Evolutionary conservation across 768 basidiomycete genomes (phyloP), one percentile per base, ranked within the genome.

Genomic region (Rhodotorula kratochvilovae): DNA sequence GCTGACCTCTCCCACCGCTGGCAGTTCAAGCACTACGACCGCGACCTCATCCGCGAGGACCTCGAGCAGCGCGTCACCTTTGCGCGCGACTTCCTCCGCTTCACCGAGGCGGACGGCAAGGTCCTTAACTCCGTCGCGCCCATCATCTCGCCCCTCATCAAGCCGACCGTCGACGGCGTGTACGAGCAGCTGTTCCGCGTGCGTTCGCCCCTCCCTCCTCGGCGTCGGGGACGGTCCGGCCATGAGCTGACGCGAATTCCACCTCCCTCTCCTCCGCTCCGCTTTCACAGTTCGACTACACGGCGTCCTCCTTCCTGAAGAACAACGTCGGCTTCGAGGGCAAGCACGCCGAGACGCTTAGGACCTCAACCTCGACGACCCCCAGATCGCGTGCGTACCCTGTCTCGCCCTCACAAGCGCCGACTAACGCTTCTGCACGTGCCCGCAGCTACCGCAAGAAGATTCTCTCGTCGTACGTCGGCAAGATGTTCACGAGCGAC

Each of bases 111-210:
- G 17, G 62, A 58, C 56, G 61, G 50, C 42, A 17, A 50, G 46
- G n/a, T 55, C 3, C 39, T 68, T 17, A 56, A 68, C 67, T n/a
- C 27, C 1, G 61, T 56, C 35, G 61, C 61, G 0, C 46, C 12
- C 6, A 11, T 68, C 23, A 39, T 68, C 23, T 2, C 42, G 2
- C 67, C 67, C 5, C 21, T 67, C 11, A 36, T 67, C 59, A 61
- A 63, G 33, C 63, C 63, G 29, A 55, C 53, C 23, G 63, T 63
- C 42, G 71, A 73, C 43, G 57, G 33, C 1, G 62, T 73, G 17
- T 73, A 73, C 63, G 29, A 13, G 12, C 61, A 73, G 42, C 62
- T 72, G 11, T 68, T 72, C 55, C 27, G 48, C 5, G 68, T 36
- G 50, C 33, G 39, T 48, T 48, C 23, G 12, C 19, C 1, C 19